Base-by-base conservation (phyloP, 192 early-diverging fungal genomes). In the Coemansia sp. region DNA sequence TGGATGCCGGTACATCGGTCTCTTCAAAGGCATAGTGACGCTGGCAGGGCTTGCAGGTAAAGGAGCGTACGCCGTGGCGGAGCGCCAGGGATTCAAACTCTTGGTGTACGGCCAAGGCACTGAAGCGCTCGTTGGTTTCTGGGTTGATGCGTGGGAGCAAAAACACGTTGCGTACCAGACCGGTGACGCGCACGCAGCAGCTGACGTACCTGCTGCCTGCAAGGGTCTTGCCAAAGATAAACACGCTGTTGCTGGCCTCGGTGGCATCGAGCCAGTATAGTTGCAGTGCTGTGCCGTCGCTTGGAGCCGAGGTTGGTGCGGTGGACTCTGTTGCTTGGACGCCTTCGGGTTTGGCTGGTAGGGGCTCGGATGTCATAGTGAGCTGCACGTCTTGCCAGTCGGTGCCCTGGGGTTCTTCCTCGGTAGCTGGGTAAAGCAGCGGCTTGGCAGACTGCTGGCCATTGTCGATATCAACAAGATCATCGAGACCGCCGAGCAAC, bases 221-320 rank as follows among this genome's bases (percentile, higher is more conserved):
- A 14, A 44, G 43, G 56, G 89, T 85, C 74, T 98, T 99, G 51
- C 92, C 97, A 79, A 98, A 89, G 0, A 99, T 41, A 48, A 96
- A 98, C 0, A 99, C 78, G 13, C 66, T 53, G 0, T 93, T 94
- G 46, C 82, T 69, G 41, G 81, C 81, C 57, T 99, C 93, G 40
- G 80, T 80, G 13, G 91, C 92, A 63, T 99, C 97, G 39, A 94
- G 75, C 94, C 94, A 99, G 72, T 82, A 99, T 64, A 94, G 73
- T 30, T 63, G 62, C 38, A 95, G 19, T 13, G 30, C 50, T 5
- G 29, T 8, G 27, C 17, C 34, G 13, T 29, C 24, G 25, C 9
- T 19, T 17, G 20, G 15, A 10, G 19, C 15, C 10, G 17, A 18
- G 5, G 45, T 30, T 40, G 33, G 9, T 2, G 38, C 3, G 2